Evolutionary conservation across 768 basidiomycete genomes (phyloP).

Genomic region (Suillus luteus): DNA sequence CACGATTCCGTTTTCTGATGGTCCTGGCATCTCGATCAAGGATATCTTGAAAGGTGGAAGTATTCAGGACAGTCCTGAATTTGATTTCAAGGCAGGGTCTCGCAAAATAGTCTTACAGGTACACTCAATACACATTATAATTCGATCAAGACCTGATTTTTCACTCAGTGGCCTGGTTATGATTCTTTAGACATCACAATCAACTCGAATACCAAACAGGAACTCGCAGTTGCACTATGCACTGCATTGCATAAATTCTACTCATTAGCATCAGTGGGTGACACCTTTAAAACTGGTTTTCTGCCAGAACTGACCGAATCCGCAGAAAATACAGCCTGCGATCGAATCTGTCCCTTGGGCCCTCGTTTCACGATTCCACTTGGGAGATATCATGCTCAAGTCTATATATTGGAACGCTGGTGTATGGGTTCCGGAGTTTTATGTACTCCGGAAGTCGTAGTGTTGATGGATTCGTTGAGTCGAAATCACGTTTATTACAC

Average conservation of each 20-base stretch:
- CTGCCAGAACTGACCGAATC: background rate
- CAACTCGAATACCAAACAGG: conserved; percentile 19
- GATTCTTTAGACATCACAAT: conserved; percentile 1
- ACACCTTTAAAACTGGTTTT: background rate
- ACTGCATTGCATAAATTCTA: background rate
- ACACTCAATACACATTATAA: background rate
- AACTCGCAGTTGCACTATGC: conserved; percentile 5
- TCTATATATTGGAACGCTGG: conserved; percentile 26
- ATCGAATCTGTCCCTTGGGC: conserved; percentile 21
- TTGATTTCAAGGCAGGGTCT: background rate
- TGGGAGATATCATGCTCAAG: conserved; percentile 23
- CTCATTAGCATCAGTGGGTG: background rate
- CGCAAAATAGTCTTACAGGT: background rate
- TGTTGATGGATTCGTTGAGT: background rate
- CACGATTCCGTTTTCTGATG: conserved; percentile 20
- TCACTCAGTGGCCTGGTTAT: conserved; percentile 29
- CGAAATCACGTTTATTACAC: background rate
- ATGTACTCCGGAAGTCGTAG: conserved; percentile 19
- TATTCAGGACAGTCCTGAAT: conserved; percentile 15
- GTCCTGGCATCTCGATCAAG: conserved; percentile 23
- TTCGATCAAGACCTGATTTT: background rate
- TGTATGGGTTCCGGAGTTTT: conserved; percentile 31
- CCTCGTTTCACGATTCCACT: conserved; percentile 15
- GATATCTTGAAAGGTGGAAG: conserved; percentile 16
- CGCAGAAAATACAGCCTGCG: background rate